Evolutionary conservation across 148 eudicot species (phyloP).

Genomic region (Chenopodium berlandieri): DNA sequence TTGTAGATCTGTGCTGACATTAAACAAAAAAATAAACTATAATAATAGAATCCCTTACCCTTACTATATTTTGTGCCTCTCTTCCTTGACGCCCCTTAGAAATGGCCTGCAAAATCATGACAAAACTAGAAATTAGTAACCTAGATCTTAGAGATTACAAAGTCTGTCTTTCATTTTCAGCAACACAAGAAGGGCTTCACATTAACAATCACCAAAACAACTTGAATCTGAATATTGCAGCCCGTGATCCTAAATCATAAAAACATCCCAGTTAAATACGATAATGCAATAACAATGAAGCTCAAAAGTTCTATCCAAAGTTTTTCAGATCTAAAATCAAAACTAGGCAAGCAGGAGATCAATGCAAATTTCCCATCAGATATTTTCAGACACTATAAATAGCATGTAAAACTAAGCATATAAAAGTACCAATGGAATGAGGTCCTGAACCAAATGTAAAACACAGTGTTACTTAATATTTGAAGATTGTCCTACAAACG

Average conservation of each 20-base stretch:
- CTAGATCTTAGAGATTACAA: too few relatives aligned
- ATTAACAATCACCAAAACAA: too few relatives aligned
- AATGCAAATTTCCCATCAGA: too few relatives aligned
- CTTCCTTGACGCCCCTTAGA: slow-evolving; percentile 96
- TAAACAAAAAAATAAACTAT: neutral
- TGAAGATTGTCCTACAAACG: neutral
- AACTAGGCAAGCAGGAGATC: neutral
- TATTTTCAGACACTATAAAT: neutral
- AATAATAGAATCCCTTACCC: slow-evolving; percentile 36
- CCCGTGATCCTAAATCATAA: too few relatives aligned
- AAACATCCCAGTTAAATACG: too few relatives aligned
- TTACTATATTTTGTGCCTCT: slow-evolving; percentile 81
- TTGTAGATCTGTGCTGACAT: neutral
- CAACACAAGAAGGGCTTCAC: too few relatives aligned
- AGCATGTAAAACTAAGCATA: neutral
- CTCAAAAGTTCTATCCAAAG: too few relatives aligned
- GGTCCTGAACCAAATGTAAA: neutral
- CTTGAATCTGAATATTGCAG: too few relatives aligned
- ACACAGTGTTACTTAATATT: neutral
- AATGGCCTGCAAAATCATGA: slow-evolving; percentile 55
- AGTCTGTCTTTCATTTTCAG: too few relatives aligned
- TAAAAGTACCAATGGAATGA: neutral
- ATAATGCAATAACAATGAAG: too few relatives aligned
- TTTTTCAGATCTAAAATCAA: neutral
- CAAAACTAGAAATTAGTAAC: neutral